phyloP scores from a whole-genome alignment of 768 basidiomycete genomes.

The Lactarius psammicola region DNA sequence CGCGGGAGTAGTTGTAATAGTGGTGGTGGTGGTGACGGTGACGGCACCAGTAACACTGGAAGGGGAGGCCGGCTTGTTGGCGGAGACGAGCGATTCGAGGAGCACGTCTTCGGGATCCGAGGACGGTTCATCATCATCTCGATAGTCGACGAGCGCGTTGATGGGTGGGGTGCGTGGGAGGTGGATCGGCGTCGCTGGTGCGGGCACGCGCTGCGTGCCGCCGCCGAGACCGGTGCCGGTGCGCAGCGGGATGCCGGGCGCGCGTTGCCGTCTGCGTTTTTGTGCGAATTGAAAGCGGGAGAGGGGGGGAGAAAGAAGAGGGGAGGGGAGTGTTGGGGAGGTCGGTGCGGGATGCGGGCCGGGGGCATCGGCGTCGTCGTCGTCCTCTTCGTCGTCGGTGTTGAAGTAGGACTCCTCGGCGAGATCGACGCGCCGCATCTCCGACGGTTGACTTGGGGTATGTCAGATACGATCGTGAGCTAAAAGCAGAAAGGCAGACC shows the following conservation, averaged over 20 bases:
- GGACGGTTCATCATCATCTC: constrained; percentile 65
- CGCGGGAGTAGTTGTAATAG: not conserved
- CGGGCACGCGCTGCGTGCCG: constrained; percentile 45
- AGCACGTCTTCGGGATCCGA: constrained; percentile 52
- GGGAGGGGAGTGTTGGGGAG: not conserved
- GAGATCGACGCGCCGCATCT: constrained; percentile 54
- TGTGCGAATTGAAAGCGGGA: constrained; percentile 30
- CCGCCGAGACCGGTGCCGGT: constrained; percentile 42
- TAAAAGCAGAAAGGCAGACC: constrained; percentile 37
- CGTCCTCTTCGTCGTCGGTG: constrained; percentile 75
- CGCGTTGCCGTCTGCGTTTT: constrained; percentile 37
- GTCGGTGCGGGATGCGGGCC: constrained; percentile 25
- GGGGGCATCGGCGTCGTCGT: constrained; percentile 38
- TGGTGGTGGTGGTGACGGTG: no score
- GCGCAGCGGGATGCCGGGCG: constrained; percentile 41
- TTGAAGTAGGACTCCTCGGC: constrained; percentile 97
- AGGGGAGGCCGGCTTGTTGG: constrained; percentile 36
- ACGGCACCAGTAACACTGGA: not conserved
- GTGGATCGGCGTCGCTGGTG: constrained; percentile 29
- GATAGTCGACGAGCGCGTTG: constrained; percentile 71
- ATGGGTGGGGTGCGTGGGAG: constrained; percentile 53
- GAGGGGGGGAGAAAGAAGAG: constrained; percentile 32
- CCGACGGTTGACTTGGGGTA: constrained; percentile 13
- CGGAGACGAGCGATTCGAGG: constrained; percentile 53
- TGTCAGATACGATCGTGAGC: not conserved